Evolutionary conservation across 257 asterid species (phyloP), one percentile per base, ranked within the genome.

Genomic region (Coffea canephora): DNA sequence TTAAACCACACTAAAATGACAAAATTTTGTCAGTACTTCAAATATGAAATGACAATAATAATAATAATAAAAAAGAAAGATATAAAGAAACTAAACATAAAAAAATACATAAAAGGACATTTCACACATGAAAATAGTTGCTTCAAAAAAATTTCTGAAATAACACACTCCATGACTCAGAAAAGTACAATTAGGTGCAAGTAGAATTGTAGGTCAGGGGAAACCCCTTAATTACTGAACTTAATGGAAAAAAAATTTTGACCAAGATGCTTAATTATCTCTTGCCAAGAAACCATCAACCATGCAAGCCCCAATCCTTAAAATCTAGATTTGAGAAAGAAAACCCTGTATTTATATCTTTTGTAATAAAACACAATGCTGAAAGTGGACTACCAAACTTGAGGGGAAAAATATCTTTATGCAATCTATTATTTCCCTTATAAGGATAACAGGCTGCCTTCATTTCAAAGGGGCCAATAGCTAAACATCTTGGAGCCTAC

Each of bases 1-100:
- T 71, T 73, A 69, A 76, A 25, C 54, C 59, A n/a, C 43, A 25
- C 76, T 72, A 72, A 72, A 72, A 71, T 71, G 43, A 57, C 76
- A 25, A 72, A 11, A 25, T 48, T 48, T 72, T 4, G 19, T 72
- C 81, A 62, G 77, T 34, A 64, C 75, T 75, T 52, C 65, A 74
- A 78, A 68, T 21, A 73, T 34, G 31, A 39, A 39, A 39, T 39
- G 5, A 39, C 5, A 39, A 39, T 39, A 39, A 39, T 39, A 39
- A 39, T 39, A 39, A 39, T 14, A 3, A 10, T 25, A 75, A 21
- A 31, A 13, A 72, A 12, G 34, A 25, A 72, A 8, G 3, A 72
- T n/a, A 48, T 72, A 71, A 71, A n/a, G 39, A 31, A 31, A 31
- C 34, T 31, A 31, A 31, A 31, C 34, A 31, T 31, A 31, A 31